Evolutionary conservation across 108 stramenopile genomes (phyloP).

Genomic region (Poteriospumella lacustris): DNA sequence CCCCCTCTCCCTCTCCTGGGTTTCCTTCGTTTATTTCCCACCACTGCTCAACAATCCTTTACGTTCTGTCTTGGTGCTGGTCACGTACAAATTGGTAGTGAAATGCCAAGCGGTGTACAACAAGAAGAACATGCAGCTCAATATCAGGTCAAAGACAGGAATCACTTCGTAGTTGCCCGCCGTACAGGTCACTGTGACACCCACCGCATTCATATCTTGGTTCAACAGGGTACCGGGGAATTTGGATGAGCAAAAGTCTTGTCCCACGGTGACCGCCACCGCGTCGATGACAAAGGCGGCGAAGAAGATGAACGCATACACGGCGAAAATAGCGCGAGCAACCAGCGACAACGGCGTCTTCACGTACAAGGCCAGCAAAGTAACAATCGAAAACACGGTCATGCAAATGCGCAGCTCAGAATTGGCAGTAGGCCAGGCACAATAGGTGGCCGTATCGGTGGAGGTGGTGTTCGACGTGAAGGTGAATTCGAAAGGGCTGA

Average conservation of each 20-base stretch:
- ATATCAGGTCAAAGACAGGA: background rate
- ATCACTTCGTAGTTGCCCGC: background rate
- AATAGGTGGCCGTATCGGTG: background rate
- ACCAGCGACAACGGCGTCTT: conserved; percentile 5
- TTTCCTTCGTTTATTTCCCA: too few species aligned
- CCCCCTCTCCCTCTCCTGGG: too few species aligned
- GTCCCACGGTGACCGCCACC: background rate
- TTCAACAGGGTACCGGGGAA: background rate
- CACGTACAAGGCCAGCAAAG: background rate
- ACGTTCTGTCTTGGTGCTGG: too few species aligned
- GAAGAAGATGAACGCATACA: conserved; percentile 17
- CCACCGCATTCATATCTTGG: background rate
- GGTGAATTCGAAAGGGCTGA: background rate
- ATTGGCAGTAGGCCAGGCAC: background rate
- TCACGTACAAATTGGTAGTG: background rate
- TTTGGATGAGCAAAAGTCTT: background rate
- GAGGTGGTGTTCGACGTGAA: background rate
- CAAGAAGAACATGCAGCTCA: background rate
- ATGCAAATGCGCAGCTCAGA: background rate
- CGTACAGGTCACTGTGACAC: background rate
- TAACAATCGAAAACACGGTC: background rate
- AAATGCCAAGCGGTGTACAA: background rate
- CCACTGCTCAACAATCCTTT: too few species aligned
- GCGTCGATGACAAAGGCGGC: conserved; percentile 4
- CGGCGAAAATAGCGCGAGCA: background rate